Conservation (phyloP, 768 basidiomycete species). For the Pholiota conissans region DNA sequence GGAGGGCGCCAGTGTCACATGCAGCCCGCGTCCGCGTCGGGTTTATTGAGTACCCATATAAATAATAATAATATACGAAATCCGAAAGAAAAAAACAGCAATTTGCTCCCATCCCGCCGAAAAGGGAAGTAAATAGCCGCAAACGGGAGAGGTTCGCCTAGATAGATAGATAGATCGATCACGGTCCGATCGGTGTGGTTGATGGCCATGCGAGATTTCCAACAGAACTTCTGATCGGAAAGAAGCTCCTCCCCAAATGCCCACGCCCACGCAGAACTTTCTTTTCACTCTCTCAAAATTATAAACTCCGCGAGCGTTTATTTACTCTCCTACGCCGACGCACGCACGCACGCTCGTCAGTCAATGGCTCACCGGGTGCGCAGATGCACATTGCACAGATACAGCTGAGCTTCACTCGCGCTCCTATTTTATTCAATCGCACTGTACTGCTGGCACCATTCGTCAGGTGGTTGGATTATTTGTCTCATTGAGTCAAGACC, state of each 20-base stretch:
- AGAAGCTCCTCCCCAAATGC: too few relatives aligned
- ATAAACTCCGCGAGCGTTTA: background rate
- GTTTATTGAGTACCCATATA: background rate
- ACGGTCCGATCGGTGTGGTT: slow-evolving; percentile 7
- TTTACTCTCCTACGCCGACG: background rate
- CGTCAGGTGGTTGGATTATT: background rate
- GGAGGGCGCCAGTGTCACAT: background rate
- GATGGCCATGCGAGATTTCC: slow-evolving; percentile 23
- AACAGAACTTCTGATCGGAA: slow-evolving; percentile 47
- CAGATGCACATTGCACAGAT: background rate
- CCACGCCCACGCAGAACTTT: background rate
- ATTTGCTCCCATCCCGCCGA: background rate
- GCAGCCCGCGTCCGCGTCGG: background rate
- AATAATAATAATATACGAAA: too few relatives aligned
- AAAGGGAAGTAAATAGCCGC: slow-evolving; percentile 7
- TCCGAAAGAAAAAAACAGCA: too few relatives aligned
- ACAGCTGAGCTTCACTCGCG: background rate
- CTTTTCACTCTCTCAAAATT: background rate
- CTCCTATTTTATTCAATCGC: background rate
- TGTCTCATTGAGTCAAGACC: too few relatives aligned
- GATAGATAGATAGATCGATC: background rate
- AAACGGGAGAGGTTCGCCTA: slow-evolving; percentile 20
- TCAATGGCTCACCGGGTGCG: background rate
- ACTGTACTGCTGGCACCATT: background rate
- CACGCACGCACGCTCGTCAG: background rate